Percentiles rank a stretch among this genome's conserved stretches.
Evolutionary conservation across 2,329 filamentous ascomycete species (phyloP).

Genomic region (Cladosporium sp.): DNA sequence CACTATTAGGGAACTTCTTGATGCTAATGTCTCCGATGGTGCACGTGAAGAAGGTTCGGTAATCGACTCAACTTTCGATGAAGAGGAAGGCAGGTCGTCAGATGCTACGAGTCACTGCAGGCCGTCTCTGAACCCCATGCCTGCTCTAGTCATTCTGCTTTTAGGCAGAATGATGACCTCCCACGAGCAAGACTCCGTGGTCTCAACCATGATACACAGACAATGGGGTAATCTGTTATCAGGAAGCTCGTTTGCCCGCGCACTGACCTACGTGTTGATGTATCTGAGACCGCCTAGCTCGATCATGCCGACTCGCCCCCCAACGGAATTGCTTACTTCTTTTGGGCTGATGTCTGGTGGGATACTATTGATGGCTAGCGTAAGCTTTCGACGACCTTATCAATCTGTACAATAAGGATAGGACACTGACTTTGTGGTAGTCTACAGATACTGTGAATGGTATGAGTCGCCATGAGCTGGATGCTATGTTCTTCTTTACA

Average conservation of each 20-base stretch:
- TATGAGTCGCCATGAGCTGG: no score
- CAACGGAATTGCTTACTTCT: constrained; percentile 39
- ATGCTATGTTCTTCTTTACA: constrained; percentile 80
- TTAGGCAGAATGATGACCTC: constrained; percentile 90
- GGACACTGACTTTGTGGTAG: no score
- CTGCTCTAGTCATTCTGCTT: constrained; percentile 75
- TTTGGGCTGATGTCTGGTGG: no score
- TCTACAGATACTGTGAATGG: no score
- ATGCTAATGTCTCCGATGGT: constrained; percentile 38
- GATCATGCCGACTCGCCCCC: constrained; percentile 73
- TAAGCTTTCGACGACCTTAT: no score
- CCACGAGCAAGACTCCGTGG: constrained; percentile 74
- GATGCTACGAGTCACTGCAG: no score
- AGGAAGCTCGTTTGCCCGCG: constrained; percentile 71
- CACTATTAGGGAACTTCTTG: constrained; percentile 62
- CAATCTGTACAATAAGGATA: no score
- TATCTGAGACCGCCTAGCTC: constrained; percentile 76
- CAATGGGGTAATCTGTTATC: constrained; percentile 85
- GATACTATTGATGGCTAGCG: no score
- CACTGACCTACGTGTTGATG: constrained; percentile 70
- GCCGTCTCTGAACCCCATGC: constrained; percentile 81
- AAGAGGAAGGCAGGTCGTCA: no score
- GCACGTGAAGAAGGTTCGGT: not conserved
- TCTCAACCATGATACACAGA: constrained; percentile 82
- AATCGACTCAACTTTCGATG: no score